Conservation (phyloP, 306 rosid species). For the Carpinus viminea region DNA sequence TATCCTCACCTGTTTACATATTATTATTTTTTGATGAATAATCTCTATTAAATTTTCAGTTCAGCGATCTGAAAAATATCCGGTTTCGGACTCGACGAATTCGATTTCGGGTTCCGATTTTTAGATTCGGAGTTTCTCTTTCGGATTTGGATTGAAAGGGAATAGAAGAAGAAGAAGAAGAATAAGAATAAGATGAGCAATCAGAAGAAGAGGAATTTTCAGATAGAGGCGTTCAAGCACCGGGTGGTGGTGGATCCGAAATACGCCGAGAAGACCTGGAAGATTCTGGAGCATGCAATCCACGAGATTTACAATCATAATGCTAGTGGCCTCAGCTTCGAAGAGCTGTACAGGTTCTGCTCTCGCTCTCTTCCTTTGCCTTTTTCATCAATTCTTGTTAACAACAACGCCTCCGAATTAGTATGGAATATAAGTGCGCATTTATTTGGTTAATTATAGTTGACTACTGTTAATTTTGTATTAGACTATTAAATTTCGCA, state of each 20-base stretch:
- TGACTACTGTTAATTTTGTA: neutral
- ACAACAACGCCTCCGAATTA: neutral
- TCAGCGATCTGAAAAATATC: constrained; percentile 1
- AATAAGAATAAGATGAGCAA: constrained; percentile 76
- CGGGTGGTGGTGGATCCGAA: constrained; percentile 94
- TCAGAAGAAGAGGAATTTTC: constrained; percentile 91
- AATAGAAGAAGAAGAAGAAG: neutral
- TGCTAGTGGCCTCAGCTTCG: constrained; percentile 96
- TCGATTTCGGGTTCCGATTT: neutral
- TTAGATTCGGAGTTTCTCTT: constrained; percentile 17
- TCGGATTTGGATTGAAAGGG: constrained; percentile 1
- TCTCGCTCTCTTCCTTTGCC: constrained; percentile 4
- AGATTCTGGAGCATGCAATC: constrained; percentile 81
- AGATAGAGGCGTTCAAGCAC: constrained; percentile 94
- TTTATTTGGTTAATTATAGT: neutral
- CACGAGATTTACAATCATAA: constrained; percentile 90
- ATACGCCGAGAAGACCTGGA: constrained; percentile 94
- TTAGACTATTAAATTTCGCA: neutral
- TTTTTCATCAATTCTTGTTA: neutral
- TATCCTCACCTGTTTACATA: neutral
- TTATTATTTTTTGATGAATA: no score
- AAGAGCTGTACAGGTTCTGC: constrained; percentile 88
- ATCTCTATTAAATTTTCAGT: neutral
- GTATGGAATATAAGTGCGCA: neutral
- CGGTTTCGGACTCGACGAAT: neutral